A percentile compares a stretch with the other conserved stretches of the same genome.
phyloP scores from a whole-genome alignment of 73 alveolate species.

The Urostyla sp. region DNA sequence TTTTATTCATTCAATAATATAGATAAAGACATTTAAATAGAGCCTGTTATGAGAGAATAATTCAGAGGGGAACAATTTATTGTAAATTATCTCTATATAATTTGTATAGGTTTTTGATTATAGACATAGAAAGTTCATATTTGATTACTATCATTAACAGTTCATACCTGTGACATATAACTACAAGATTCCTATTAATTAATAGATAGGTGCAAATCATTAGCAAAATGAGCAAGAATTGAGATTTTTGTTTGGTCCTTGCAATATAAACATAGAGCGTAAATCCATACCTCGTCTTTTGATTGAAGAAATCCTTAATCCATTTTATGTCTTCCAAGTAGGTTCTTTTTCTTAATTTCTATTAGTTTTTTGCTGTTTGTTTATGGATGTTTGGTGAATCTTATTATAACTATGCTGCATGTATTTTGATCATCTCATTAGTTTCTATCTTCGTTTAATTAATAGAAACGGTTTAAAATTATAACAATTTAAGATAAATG shows the following conservation, averaged over 20 bases:
- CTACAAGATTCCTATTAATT: background rate
- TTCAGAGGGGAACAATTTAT: background rate
- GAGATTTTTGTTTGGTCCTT: slow-evolving; percentile 48
- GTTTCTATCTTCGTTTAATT: slow-evolving; percentile 75
- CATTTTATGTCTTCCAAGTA: slow-evolving; percentile 64
- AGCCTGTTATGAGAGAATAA: background rate
- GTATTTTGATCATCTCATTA: slow-evolving; percentile 73
- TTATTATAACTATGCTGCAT: slow-evolving; percentile 67
- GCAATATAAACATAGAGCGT: slow-evolving; percentile 63
- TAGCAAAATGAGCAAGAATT: background rate
- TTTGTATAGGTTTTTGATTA: no score
- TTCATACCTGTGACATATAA: background rate
- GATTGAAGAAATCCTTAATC: slow-evolving; percentile 74
- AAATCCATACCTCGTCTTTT: slow-evolving; percentile 60
- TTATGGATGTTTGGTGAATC: slow-evolving; percentile 87
- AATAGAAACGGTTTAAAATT: slow-evolving; percentile 79
- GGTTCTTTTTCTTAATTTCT: slow-evolving; percentile 22
- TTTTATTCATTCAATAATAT: background rate
- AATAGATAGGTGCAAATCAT: background rate
- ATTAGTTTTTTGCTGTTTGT: no score
- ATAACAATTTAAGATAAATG: slow-evolving; percentile 85
- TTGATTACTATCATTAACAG: background rate
- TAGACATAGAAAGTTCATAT: background rate
- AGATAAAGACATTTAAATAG: background rate
- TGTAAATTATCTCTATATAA: no score